A percentile compares a stretch with the other conserved stretches of the same genome.
These are phyloP conservation scores for Sutorius australiensis DNA, from an alignment of 768 basidiomycete species.

Conservation along the genomic window DNA sequence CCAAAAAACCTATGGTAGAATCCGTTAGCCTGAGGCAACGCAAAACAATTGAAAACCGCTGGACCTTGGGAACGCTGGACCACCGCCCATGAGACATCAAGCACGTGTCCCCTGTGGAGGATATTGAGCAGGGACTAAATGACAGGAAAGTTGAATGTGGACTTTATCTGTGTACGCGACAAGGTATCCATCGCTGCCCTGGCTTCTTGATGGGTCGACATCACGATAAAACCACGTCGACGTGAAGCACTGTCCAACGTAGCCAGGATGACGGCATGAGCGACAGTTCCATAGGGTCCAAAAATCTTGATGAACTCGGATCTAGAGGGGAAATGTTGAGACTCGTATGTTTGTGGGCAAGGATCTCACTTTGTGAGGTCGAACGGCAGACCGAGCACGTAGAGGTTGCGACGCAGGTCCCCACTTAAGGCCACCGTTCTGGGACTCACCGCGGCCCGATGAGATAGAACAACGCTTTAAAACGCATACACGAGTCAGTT, in stretches of 20 bases:
- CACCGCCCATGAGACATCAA: slow-evolving; percentile 85
- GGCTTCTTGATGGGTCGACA: slow-evolving; percentile 71
- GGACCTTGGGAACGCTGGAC: slow-evolving; percentile 81
- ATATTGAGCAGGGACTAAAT: slow-evolving; percentile 1
- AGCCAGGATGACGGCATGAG: slow-evolving; percentile 77
- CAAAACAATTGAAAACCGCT: not conserved
- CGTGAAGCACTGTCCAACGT: slow-evolving; percentile 82
- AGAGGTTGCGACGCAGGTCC: slow-evolving; percentile 69
- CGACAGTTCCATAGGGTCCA: slow-evolving; percentile 60
- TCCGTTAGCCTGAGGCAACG: slow-evolving; percentile 5
- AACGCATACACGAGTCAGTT: slow-evolving; percentile 20
- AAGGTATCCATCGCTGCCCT: slow-evolving; percentile 61
- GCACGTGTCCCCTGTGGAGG: slow-evolving; percentile 56
- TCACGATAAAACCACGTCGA: slow-evolving; percentile 79
- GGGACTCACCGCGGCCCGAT: not conserved
- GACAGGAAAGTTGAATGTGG: slow-evolving; percentile 13
- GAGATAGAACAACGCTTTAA: slow-evolving; percentile 36
- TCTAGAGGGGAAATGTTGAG: slow-evolving; percentile 17
- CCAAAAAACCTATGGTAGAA: slow-evolving; percentile 58
- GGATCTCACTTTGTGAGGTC: slow-evolving; percentile 66
- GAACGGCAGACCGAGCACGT: slow-evolving; percentile 81
- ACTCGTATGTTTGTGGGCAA: not conserved
- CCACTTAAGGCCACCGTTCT: slow-evolving; percentile 25
- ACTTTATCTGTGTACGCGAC: slow-evolving; percentile 71
- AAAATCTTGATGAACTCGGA: slow-evolving; percentile 62